Evolutionary conservation across 2,329 filamentous ascomycete species (phyloP).

Genomic region (Akanthomyces dipterigenus): DNA sequence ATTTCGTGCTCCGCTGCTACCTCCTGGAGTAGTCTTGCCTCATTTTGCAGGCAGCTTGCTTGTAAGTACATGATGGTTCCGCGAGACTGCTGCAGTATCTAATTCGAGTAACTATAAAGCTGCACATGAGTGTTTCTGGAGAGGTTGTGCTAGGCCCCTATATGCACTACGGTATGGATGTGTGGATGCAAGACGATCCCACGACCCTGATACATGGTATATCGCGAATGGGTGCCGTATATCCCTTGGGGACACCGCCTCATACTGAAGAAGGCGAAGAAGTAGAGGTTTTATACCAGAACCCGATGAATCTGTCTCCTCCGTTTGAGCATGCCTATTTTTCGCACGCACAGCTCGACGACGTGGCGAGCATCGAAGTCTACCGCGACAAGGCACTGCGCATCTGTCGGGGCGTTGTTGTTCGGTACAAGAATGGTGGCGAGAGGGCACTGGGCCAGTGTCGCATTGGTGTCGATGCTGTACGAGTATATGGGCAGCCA

Average conservation of each 20-base stretch:
- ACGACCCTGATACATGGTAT: constrained; percentile 8
- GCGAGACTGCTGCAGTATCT: background rate
- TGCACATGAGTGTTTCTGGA: background rate
- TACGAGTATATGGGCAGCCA: background rate
- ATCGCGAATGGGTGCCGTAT: background rate
- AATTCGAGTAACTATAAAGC: background rate
- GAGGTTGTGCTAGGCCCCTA: constrained; percentile 2
- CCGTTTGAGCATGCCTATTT: constrained; percentile 7
- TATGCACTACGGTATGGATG: background rate
- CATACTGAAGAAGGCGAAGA: background rate
- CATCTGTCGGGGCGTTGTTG: constrained; percentile 3
- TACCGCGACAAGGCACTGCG: constrained; percentile 5
- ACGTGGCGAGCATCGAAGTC: background rate
- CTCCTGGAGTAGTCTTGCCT: background rate
- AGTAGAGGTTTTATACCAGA: background rate
- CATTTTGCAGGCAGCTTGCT: constrained; percentile 1
- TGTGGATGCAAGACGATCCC: constrained; percentile 7
- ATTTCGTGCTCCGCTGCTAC: constrained; percentile 3
- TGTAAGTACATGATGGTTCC: background rate
- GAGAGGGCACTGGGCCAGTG: constrained; percentile 9
- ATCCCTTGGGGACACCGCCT: background rate
- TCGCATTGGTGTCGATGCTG: background rate
- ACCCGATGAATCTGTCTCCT: background rate
- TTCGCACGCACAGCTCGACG: background rate
- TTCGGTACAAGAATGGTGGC: background rate